A percentile compares a stretch with the other conserved stretches of the same genome.
phyloP scores from a whole-genome alignment of 371 early-diverging fungal genomes.

The Apophysomyces trapeziformis region DNA sequence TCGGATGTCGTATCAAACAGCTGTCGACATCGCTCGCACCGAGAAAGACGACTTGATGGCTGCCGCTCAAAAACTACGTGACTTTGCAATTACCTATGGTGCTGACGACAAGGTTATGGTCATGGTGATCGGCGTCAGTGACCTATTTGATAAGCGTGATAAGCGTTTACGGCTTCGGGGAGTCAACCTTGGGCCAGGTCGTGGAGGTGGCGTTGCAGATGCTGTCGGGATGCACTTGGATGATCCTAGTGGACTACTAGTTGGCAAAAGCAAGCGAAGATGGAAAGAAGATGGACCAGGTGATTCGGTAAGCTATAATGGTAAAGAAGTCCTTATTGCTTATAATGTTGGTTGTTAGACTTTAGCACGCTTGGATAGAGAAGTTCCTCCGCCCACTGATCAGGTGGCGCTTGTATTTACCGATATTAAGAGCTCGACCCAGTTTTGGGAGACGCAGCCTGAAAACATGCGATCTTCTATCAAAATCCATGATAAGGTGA shows the following conservation, averaged over 20 bases:
- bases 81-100: conserved; percentile 90
- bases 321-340: background rate
- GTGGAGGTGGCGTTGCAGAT: conserved; percentile 28
- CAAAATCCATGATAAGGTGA: conserved; percentile 85
- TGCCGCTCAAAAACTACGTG: conserved; percentile 86
- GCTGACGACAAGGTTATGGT: conserved; percentile 79
- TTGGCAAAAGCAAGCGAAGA: conserved; percentile 46
- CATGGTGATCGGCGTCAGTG: conserved; percentile 84
- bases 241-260: conserved; percentile 33
- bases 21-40: conserved; percentile 84
- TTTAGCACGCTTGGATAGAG: conserved; percentile 71
- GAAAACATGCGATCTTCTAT: conserved; percentile 90
- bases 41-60: conserved; percentile 75
- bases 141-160: conserved; percentile 65
- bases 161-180: conserved; percentile 38
- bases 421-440: conserved; percentile 94
- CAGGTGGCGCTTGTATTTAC: conserved; percentile 93
- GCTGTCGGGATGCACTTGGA: conserved; percentile 30
- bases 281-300: conserved; percentile 58
- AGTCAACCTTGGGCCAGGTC: conserved; percentile 25
- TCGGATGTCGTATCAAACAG: conserved; percentile 78
- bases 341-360: conserved; percentile 30
- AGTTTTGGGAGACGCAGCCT: conserved; percentile 90
- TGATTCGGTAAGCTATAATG: conserved; percentile 48
- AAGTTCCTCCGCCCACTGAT: conserved; percentile 88